phyloP scores from a whole-genome alignment of 148 eudicot species.

The Dianthus caryophyllus region DNA sequence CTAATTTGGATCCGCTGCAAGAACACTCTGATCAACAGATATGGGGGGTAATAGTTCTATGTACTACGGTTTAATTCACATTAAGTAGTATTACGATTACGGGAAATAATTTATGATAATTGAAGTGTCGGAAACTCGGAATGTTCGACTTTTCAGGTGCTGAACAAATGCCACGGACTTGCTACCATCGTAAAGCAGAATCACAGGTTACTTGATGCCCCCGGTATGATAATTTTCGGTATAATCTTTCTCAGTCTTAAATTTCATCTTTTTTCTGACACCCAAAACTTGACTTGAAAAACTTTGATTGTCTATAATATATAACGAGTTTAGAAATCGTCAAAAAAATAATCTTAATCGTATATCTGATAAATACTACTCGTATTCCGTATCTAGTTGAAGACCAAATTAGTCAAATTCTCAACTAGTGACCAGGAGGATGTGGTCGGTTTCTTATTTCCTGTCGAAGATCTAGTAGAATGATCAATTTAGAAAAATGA shows the following conservation, averaged over 20 bases:
- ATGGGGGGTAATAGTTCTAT: slow-evolving; percentile 64
- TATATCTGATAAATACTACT: too few relatives aligned
- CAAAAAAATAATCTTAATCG: too few relatives aligned
- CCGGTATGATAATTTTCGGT: slow-evolving; percentile 42
- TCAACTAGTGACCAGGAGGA: too few relatives aligned
- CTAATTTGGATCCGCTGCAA: slow-evolving; percentile 71
- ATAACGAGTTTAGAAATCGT: too few relatives aligned
- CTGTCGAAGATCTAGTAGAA: too few relatives aligned
- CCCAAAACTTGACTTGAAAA: too few relatives aligned
- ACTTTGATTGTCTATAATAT: too few relatives aligned
- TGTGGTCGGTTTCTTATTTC: too few relatives aligned
- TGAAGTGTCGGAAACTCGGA: not conserved
- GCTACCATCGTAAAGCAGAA: slow-evolving; percentile 54
- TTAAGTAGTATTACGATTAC: not conserved
- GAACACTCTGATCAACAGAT: slow-evolving; percentile 65
- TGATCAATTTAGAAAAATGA: too few relatives aligned
- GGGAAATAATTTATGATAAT: not conserved
- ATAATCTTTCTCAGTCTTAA: not conserved
- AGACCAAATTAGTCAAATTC: too few relatives aligned
- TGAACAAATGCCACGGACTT: slow-evolving; percentile 61
- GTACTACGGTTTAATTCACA: not conserved
- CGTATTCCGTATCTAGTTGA: too few relatives aligned
- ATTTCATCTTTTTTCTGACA: too few relatives aligned
- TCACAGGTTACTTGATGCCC: slow-evolving; percentile 63
- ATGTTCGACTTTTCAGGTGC: slow-evolving; percentile 36